A percentile compares a stretch with the other conserved stretches of the same genome.
Conservation (phyloP, 495 filamentous ascomycete species). For the Podospora tetraspora region DNA sequence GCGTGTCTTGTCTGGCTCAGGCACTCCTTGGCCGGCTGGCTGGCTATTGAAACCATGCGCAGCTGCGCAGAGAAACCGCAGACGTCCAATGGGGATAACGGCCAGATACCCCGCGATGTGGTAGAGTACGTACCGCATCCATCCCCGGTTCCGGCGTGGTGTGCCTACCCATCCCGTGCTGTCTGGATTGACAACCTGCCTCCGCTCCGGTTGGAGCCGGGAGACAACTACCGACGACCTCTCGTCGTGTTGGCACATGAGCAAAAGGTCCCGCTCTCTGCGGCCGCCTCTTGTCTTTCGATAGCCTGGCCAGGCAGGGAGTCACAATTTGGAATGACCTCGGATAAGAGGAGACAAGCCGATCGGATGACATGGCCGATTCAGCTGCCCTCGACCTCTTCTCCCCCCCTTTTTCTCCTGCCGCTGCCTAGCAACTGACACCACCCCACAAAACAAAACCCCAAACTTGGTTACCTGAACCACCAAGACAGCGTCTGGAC, state of each 20-base stretch:
- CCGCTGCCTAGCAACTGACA: neutral
- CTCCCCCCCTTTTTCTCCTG: neutral
- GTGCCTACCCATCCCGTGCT: neutral
- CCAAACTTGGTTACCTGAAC: neutral
- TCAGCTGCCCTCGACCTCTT: no score
- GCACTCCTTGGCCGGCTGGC: neutral
- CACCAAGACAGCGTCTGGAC: neutral
- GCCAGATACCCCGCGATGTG: neutral
- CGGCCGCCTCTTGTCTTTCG: neutral
- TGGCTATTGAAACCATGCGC: constrained; percentile 9
- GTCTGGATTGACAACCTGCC: neutral
- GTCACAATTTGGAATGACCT: neutral
- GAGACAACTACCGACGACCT: neutral
- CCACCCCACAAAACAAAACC: neutral
- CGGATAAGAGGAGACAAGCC: neutral
- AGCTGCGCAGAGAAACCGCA: constrained; percentile 16
- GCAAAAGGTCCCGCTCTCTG: neutral
- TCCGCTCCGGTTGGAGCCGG: neutral
- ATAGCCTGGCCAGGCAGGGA: neutral
- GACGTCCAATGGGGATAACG: neutral
- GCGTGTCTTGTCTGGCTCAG: neutral
- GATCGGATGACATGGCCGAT: neutral
- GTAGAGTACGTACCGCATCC: neutral
- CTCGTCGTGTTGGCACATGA: neutral
- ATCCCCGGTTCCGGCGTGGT: neutral